These are phyloP conservation scores for Penicillium fimorum DNA, from an alignment of 495 filamentous ascomycete species.

Conservation along the genomic window DNA sequence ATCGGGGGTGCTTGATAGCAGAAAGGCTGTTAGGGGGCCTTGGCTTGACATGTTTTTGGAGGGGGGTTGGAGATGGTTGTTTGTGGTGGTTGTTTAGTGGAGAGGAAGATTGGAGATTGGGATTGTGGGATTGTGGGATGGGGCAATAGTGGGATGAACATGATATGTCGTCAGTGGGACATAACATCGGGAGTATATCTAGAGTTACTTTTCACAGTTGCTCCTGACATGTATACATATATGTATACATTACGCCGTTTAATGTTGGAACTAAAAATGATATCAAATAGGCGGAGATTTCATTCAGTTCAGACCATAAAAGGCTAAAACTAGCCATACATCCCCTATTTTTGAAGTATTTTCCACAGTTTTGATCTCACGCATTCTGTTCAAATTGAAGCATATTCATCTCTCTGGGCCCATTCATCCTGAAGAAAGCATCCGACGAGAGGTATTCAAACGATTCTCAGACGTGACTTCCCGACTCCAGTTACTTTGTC, in stretches of 20 bases:
- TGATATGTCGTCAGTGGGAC: slow-evolving; percentile 11
- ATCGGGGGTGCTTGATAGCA: slow-evolving; percentile 26
- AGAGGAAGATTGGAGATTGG: background rate
- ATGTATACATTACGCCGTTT: too few relatives aligned
- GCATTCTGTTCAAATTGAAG: background rate
- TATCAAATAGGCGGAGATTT: slow-evolving; percentile 4
- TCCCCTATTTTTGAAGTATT: slow-evolving; percentile 1
- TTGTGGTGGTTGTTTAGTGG: background rate
- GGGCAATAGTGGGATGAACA: slow-evolving; percentile 14
- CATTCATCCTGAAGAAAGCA: background rate
- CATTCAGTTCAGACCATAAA: slow-evolving; percentile 5
- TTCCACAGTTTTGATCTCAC: slow-evolving; percentile 6
- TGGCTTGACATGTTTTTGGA: slow-evolving; percentile 29
- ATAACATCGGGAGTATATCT: background rate
- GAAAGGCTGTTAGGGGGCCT: slow-evolving; percentile 33
- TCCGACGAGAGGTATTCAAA: background rate
- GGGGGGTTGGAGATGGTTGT: background rate
- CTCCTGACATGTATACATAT: background rate
- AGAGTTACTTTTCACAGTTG: background rate
- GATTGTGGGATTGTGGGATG: slow-evolving; percentile 6
- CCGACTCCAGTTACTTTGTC: background rate
- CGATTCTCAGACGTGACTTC: background rate
- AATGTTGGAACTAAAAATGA: background rate
- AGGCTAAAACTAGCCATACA: slow-evolving; percentile 1
- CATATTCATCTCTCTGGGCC: background rate